phyloP scores from a whole-genome alignment of 1,139 yeast genomes.

The Blastobotrys capitulatus region DNA sequence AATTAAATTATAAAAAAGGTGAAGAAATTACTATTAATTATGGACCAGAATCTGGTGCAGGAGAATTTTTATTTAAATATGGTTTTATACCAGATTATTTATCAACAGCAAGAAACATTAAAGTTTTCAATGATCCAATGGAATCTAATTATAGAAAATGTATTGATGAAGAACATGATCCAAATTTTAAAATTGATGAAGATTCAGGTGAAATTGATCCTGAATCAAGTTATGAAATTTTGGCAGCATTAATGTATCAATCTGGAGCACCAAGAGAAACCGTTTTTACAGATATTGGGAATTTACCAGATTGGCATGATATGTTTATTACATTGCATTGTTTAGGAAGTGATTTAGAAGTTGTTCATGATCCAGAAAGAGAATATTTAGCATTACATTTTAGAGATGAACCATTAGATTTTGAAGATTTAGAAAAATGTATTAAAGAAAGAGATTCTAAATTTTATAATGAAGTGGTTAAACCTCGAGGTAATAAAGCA shows the following conservation, averaged over 20 bases:
- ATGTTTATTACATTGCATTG: slow-evolving; percentile 26
- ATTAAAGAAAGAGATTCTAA: slow-evolving; percentile 9
- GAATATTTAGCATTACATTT: slow-evolving; percentile 23
- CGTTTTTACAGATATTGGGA: slow-evolving; percentile 3
- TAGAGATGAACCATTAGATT: slow-evolving; percentile 19
- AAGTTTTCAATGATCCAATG: slow-evolving; percentile 22
- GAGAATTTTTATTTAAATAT: slow-evolving; percentile 37
- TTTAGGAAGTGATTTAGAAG: slow-evolving; percentile 21
- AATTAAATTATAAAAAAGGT: slow-evolving; percentile 9
- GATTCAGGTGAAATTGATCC: slow-evolving; percentile 15
- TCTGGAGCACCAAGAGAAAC: slow-evolving; percentile 9
- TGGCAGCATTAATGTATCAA: slow-evolving; percentile 18
- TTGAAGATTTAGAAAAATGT: slow-evolving; percentile 17
- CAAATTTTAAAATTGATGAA: slow-evolving; percentile 15
- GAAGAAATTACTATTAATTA: slow-evolving; percentile 35
- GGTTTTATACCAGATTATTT: slow-evolving; percentile 34
- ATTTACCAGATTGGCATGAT: slow-evolving; percentile 20
- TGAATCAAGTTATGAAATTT: slow-evolving; percentile 18
- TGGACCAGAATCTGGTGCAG: slow-evolving; percentile 34
- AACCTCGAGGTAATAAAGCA: slow-evolving; percentile 13
- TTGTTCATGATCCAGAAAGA: slow-evolving; percentile 16
- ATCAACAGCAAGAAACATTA: slow-evolving; percentile 16
- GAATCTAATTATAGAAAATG: slow-evolving; percentile 20
- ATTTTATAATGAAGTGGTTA: slow-evolving; percentile 8
- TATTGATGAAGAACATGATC: slow-evolving; percentile 19